These are phyloP conservation scores for Ammopiptanthus mongolicus DNA, from an alignment of 306 rosid species.

Conservation along the genomic window DNA sequence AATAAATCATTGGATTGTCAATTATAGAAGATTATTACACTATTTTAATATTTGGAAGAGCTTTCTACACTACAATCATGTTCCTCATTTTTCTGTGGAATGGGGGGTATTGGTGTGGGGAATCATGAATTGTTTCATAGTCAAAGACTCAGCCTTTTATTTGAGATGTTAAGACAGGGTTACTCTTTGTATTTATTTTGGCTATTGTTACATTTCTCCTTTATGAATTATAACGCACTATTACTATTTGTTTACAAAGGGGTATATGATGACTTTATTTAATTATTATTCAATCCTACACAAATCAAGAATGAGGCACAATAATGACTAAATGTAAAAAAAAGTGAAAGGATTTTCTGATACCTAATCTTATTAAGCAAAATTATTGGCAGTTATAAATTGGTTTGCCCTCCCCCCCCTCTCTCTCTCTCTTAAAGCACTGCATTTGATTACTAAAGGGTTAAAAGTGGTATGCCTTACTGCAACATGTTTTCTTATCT, in stretches of 20 bases:
- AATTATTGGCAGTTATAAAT: background rate
- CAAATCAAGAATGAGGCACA: background rate
- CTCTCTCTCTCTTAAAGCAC: background rate
- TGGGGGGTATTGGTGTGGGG: background rate
- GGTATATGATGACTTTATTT: background rate
- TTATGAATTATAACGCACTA: background rate
- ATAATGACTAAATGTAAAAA: background rate
- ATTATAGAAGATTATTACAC: background rate
- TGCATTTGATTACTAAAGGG: background rate
- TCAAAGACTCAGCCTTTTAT: background rate
- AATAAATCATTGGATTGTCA: background rate
- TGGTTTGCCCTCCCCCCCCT: background rate
- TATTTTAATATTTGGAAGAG: background rate
- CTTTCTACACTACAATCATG: background rate
- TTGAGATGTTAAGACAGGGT: background rate
- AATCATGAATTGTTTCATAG: background rate
- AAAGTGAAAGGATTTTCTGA: background rate
- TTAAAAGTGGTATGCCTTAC: background rate
- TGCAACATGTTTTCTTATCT: background rate
- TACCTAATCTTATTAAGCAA: background rate
- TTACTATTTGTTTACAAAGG: background rate
- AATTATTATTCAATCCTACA: background rate
- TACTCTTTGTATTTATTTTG: background rate
- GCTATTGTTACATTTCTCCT: background rate
- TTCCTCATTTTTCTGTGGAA: background rate